These are phyloP conservation scores for Boletus subcaerulescens DNA, from an alignment of 768 basidiomycete genomes.

Conservation along the genomic window DNA sequence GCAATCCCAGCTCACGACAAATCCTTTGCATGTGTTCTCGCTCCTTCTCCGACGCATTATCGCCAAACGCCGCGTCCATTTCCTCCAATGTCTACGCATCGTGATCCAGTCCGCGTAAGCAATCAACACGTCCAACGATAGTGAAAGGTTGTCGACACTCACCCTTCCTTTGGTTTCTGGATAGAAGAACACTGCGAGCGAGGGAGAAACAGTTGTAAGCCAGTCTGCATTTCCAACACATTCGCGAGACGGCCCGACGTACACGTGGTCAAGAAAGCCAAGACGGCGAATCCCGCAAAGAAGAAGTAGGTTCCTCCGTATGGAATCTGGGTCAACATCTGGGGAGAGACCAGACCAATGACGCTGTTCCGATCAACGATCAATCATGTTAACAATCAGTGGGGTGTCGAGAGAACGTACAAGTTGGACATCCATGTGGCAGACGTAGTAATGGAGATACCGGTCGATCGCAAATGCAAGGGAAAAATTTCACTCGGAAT, in stretches of 20 bases:
- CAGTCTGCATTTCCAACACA: neutral
- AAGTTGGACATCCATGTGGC: constrained; percentile 42
- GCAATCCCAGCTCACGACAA: constrained; percentile 29
- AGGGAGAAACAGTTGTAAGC: neutral
- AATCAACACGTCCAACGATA: too few species aligned
- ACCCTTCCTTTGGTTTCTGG: constrained; percentile 35
- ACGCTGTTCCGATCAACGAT: constrained; percentile 11
- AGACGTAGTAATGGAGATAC: constrained; percentile 41
- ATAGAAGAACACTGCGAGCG: constrained; percentile 20
- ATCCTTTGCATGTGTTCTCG: constrained; percentile 27
- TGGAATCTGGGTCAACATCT: constrained; percentile 21
- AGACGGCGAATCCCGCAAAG: constrained; percentile 26
- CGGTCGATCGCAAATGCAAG: constrained; percentile 39
- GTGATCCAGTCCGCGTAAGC: neutral
- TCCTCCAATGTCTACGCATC: constrained; percentile 30
- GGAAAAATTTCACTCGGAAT: constrained; percentile 42
- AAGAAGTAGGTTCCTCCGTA: constrained; percentile 28
- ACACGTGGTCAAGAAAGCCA: constrained; percentile 31
- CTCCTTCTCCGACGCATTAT: constrained; percentile 25
- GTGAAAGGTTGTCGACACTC: constrained; percentile 2
- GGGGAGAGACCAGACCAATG: constrained; percentile 30
- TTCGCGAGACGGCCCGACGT: neutral
- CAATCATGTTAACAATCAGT: neutral
- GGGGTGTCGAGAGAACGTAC: constrained; percentile 10
- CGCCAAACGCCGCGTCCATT: constrained; percentile 33